Percentiles rank a stretch among this genome's conserved stretches.
These are phyloP conservation scores for Microstroma glucosiphilum DNA, from an alignment of 1,284 basidiomycete species.

Conservation along the genomic window DNA sequence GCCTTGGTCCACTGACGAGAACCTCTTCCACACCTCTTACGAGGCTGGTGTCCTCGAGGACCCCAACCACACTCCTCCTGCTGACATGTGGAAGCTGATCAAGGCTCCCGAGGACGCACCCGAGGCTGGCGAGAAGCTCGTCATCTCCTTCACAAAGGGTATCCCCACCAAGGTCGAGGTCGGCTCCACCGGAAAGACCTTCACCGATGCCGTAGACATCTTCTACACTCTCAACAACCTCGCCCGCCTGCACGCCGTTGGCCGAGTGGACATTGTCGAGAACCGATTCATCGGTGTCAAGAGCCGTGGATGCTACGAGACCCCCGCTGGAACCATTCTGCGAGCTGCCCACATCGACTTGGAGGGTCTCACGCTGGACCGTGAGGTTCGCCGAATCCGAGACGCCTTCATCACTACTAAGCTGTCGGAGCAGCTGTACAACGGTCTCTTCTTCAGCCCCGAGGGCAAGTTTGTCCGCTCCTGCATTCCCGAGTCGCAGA, in stretches of 20 bases:
- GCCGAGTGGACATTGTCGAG: constrained; percentile 96
- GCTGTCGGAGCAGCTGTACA: constrained; percentile 87
- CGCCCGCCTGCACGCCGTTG: constrained; percentile 88
- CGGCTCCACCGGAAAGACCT: constrained; percentile 33
- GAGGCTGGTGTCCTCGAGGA: constrained; percentile 98
- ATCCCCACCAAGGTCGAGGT: constrained; percentile 56
- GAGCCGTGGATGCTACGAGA: constrained; percentile 97
- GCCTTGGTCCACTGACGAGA: constrained; percentile 96
- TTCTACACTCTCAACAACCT: constrained; percentile 88
- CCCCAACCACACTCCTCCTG: constrained; percentile 85
- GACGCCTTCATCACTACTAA: constrained; percentile 91
- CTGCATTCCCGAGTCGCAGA: constrained; percentile 82
- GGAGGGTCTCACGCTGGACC: constrained; percentile 92
- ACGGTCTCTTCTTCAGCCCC: constrained; percentile 88
- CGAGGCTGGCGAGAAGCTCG: constrained; percentile 68
- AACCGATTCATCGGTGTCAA: constrained; percentile 99
- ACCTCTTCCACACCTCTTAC: constrained; percentile 99
- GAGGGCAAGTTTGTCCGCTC: constrained; percentile 74
- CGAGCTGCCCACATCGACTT: constrained; percentile 92
- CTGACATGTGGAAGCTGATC: constrained; percentile 99
- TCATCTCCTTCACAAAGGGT: constrained; percentile 65
- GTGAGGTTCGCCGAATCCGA: constrained; percentile 87
- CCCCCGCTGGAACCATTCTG: constrained; percentile 90
- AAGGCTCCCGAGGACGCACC: constrained; percentile 77
- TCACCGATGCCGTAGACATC: constrained; percentile 87